Conservation (phyloP, 805 yeast species). For the Lachancea quebecensis region DNA sequence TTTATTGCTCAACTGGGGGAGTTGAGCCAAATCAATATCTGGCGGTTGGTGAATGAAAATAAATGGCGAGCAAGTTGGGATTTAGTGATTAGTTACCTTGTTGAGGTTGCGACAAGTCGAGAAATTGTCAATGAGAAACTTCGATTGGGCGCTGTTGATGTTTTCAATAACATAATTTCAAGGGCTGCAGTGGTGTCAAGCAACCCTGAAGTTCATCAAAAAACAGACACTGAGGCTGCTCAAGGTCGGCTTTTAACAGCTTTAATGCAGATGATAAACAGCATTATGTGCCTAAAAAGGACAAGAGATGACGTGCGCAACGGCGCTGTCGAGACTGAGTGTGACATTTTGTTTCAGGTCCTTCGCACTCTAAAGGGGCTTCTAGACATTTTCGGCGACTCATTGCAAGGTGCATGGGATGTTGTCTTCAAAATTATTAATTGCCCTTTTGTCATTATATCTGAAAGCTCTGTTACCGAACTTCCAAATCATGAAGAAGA, state of each 20-base stretch:
- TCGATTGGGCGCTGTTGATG: conserved; percentile 43
- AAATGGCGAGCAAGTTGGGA: conserved; percentile 42
- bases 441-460: conserved; percentile 48
- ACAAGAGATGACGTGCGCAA: conserved; percentile 31
- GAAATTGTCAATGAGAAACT: conserved; percentile 34
- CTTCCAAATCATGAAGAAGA: conserved; percentile 20
- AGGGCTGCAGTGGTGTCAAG: conserved; percentile 25
- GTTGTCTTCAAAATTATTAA: conserved; percentile 52
- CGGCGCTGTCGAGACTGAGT: conserved; percentile 44
- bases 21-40: conserved; percentile 44
- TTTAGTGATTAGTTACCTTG: conserved; percentile 40
- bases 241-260: conserved; percentile 26
- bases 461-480: conserved; percentile 17
- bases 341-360: conserved; percentile 57
- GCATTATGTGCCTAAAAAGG: conserved; percentile 32
- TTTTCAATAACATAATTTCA: conserved; percentile 46
- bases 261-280: conserved; percentile 38
- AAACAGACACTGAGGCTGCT: background rate
- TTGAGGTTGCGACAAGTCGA: conserved; percentile 40
- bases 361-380: conserved; percentile 61
- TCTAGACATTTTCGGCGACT: conserved; percentile 71
- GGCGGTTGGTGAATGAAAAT: conserved; percentile 36
- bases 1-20: conserved; percentile 48
- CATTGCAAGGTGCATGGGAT: conserved; percentile 63
- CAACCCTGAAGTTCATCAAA: conserved; percentile 2